These are phyloP conservation scores for Trichophyton equinum DNA, from an alignment of 2,329 filamentous ascomycete species.

Conservation along the genomic window DNA sequence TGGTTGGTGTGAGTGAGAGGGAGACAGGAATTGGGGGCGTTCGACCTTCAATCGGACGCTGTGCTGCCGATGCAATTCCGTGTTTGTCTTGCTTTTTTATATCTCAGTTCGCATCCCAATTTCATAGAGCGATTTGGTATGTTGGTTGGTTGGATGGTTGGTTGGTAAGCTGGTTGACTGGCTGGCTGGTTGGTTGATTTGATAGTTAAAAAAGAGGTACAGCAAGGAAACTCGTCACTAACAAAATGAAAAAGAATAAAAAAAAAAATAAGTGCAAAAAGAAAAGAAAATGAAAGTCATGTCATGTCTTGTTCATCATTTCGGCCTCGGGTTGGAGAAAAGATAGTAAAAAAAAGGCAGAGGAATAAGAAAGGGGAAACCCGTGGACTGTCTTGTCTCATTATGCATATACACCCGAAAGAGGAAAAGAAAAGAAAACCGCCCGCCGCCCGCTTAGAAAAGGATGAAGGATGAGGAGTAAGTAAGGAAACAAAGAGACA, in stretches of 20 bases:
- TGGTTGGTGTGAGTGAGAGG: neutral
- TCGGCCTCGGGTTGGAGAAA: neutral
- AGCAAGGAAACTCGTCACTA: neutral
- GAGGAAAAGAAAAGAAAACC: neutral
- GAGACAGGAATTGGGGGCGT: neutral
- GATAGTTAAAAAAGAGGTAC: neutral
- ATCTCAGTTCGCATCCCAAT: constrained; percentile 1
- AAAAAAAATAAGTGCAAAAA: neutral
- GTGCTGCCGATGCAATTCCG: neutral
- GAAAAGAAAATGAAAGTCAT: neutral
- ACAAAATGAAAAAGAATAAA: neutral
- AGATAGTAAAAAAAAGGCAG: neutral
- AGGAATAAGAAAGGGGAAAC: neutral
- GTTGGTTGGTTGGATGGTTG: too few species aligned
- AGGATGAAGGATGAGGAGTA: neutral
- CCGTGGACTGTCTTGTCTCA: neutral
- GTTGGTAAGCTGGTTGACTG: too few species aligned
- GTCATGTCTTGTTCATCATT: neutral
- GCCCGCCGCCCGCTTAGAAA: neutral
- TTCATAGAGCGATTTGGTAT: neutral
- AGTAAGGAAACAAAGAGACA: neutral
- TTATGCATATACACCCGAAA: constrained; percentile 2
- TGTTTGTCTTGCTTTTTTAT: neutral
- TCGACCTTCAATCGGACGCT: neutral
- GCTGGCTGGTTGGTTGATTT: too few species aligned